These are phyloP conservation scores for Saturnispora sanitii DNA, from an alignment of 805 yeast species.

Conservation along the genomic window DNA sequence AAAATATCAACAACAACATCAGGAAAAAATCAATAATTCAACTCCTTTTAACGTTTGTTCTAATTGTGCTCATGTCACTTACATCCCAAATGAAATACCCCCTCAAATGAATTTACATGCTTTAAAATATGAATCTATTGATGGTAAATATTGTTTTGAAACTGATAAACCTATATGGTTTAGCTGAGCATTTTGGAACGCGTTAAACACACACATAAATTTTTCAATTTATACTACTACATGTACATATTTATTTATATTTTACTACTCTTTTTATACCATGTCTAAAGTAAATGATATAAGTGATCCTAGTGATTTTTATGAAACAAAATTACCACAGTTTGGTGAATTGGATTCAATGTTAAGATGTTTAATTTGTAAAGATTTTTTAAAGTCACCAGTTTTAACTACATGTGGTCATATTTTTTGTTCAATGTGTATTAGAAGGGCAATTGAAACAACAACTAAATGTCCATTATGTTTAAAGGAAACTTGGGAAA, in stretches of 20 bases:
- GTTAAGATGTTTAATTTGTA: constrained; percentile 79
- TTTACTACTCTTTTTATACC: not conserved
- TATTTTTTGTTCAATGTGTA: constrained; percentile 82
- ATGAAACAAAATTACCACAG: constrained; percentile 40
- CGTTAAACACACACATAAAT: too few species aligned
- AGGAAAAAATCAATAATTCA: constrained; percentile 9
- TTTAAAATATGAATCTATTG: constrained; percentile 24
- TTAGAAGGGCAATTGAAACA: constrained; percentile 55
- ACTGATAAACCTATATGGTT: constrained; percentile 37
- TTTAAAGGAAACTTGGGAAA: constrained; percentile 56
- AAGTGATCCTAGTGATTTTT: constrained; percentile 71
- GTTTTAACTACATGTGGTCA: constrained; percentile 80
- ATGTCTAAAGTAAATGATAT: constrained; percentile 22
- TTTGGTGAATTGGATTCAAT: constrained; percentile 56
- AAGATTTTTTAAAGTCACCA: constrained; percentile 72
- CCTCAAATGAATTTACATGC: constrained; percentile 39
- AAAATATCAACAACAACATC: constrained; percentile 13
- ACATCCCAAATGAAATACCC: constrained; percentile 19
- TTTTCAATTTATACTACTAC: too few species aligned
- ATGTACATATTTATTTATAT: not conserved
- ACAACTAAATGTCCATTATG: constrained; percentile 72
- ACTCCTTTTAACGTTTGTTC: constrained; percentile 18
- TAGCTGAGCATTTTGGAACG: too few species aligned
- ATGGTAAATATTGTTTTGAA: constrained; percentile 26
- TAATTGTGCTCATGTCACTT: constrained; percentile 27